Evolutionary conservation across 176 grass and related monocot species (phyloP).

Genomic region (Oryza officinalis): DNA sequence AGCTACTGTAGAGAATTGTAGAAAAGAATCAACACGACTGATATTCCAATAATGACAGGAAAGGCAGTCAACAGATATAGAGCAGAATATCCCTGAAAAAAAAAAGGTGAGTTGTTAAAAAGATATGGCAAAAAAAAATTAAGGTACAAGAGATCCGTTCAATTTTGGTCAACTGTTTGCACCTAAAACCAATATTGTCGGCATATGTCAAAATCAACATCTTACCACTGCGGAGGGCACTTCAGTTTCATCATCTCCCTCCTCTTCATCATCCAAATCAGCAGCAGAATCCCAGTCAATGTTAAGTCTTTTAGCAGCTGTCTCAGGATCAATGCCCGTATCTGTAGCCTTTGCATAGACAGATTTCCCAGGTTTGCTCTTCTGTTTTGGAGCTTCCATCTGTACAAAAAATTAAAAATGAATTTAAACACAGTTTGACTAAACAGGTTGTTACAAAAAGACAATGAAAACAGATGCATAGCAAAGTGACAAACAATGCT

Average conservation of each 20-base stretch:
- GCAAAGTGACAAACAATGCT: neutral
- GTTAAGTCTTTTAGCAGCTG: constrained; percentile 88
- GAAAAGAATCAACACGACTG: constrained; percentile 90
- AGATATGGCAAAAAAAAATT: neutral
- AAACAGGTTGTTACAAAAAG: neutral
- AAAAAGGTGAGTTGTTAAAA: constrained; percentile 4
- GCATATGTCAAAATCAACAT: neutral
- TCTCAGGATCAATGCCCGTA: constrained; percentile 80
- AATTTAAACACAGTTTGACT: neutral
- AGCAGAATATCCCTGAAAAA: constrained; percentile 87
- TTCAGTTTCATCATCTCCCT: constrained; percentile 61
- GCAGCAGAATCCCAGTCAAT: constrained; percentile 87
- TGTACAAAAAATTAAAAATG: constrained; percentile 24
- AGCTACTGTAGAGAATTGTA: constrained; percentile 91
- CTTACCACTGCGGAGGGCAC: constrained; percentile 86
- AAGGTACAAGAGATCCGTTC: neutral
- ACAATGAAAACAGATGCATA: neutral
- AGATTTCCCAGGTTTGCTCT: constrained; percentile 73
- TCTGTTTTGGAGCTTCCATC: constrained; percentile 68
- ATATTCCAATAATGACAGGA: constrained; percentile 77
- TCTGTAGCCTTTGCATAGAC: constrained; percentile 85
- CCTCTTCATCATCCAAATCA: constrained; percentile 67
- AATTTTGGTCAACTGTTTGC: neutral
- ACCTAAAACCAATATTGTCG: neutral
- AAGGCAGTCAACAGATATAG: constrained; percentile 88